phyloP scores from a whole-genome alignment of 2,329 filamentous ascomycete genomes.

The Aureobasidium sp. region DNA sequence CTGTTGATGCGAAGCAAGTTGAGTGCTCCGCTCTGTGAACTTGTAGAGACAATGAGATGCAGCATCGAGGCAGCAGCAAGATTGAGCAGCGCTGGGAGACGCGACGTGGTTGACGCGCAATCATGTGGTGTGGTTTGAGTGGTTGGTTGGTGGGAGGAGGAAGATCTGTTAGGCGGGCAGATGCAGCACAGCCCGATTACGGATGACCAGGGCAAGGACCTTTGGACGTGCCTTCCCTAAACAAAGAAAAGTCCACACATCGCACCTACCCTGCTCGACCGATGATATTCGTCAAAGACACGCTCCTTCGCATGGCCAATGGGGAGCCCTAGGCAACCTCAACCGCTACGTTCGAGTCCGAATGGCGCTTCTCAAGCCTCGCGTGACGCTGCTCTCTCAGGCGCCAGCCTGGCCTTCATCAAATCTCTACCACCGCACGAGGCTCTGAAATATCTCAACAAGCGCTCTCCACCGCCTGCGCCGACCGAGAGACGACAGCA shows the following conservation, averaged over 20 bases:
- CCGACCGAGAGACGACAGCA: neutral
- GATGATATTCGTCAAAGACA: neutral
- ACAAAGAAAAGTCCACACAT: neutral
- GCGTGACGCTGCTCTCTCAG: conserved; percentile 37
- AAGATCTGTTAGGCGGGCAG: neutral
- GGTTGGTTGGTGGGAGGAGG: neutral
- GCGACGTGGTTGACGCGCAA: neutral
- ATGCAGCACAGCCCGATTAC: neutral
- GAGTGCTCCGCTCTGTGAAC: neutral
- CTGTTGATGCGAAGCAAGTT: conserved; percentile 5
- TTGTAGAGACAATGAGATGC: neutral
- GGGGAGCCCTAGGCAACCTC: conserved; percentile 9
- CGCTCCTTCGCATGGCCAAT: conserved; percentile 4
- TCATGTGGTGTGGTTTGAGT: neutral
- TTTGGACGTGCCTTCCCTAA: neutral
- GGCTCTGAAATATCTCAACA: conserved; percentile 3
- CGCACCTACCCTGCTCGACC: neutral
- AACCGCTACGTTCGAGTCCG: conserved; percentile 3
- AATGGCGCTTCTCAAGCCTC: conserved; percentile 15
- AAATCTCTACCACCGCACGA: conserved; percentile 27
- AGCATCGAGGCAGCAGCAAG: neutral
- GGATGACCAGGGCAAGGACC: neutral
- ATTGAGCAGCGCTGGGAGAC: neutral
- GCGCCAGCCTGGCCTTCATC: conserved; percentile 42
- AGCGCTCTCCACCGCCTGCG: neutral